Base-by-base conservation (phyloP, 352 stramenopile genomes). In the Pythium grandisporangium region DNA sequence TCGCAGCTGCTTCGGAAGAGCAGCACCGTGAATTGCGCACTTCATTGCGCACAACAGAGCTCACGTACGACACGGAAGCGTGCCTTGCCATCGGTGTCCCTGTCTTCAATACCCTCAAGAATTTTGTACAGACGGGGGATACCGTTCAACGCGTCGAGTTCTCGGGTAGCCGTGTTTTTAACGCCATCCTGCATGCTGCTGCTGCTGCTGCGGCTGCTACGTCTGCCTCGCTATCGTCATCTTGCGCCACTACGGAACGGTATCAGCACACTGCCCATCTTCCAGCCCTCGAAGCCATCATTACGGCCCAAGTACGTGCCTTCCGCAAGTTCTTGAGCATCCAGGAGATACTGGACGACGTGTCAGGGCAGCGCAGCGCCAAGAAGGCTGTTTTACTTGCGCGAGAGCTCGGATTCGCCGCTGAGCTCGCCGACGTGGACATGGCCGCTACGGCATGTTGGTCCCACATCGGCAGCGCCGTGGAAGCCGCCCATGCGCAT, bases 321-420 rank as follows among this genome's bases (percentile, higher is more conserved):
- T 70, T 75, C 61, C 64, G 65, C 43, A 46, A 62, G 40, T 53
- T 60, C 20, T 51, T 90, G 38, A 72, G 48, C 20, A 64, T 84
- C 37, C 60, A 61, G 17, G 73, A 90, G 24, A 73, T 97, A 14
- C 74, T 96, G n/a, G 90, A 98, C 37, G 89, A 98, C 74, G 60
- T 97, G 36, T 91, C 66, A 48, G 91, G 93, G 32, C 61, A 90
- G 25, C 90, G 89, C 42, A 84, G 73, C 24, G 84, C 87, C 34
- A 85, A 93, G 52, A 95, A 90, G 48, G 69, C 95, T 1, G 84
- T 98, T 48, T 70, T 97, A 39, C 67, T 98, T 32, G 92, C 85
- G n/a, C 79, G 84, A 12, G 93, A 98, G 48, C 69, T 98, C 24
- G 90, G 90, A 5, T 80, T 98, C 40, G 51, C 83, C 17, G 55